Percentiles rank a stretch among this genome's conserved stretches.
Conservation (phyloP, 2,329 filamentous ascomycete genomes). For the Alternaria gaisen region DNA sequence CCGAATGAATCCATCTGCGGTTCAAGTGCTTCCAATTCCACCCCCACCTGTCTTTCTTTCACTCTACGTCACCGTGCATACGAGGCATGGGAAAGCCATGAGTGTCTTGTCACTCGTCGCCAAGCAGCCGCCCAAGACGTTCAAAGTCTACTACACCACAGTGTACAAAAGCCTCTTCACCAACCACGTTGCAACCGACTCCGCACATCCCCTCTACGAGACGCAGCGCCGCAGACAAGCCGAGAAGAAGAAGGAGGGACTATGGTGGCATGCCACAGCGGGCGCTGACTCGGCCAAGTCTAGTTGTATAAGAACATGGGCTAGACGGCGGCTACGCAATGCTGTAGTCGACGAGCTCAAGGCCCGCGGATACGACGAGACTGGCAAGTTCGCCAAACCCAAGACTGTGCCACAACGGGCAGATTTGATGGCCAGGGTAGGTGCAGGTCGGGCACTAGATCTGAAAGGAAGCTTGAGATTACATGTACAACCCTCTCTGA, state of each 20-base stretch:
- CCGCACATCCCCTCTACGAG: constrained; percentile 38
- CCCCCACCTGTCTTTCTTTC: background rate
- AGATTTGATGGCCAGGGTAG: constrained; percentile 12
- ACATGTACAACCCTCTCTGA: constrained; percentile 28
- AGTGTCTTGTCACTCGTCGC: constrained; percentile 19
- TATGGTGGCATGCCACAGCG: constrained; percentile 47
- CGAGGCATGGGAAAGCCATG: constrained; percentile 22
- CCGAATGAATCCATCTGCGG: background rate
- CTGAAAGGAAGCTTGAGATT: constrained; percentile 41
- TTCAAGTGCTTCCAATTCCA: background rate
- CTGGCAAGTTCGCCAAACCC: constrained; percentile 31
- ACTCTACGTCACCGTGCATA: constrained; percentile 15
- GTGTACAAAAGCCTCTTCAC: constrained; percentile 35
- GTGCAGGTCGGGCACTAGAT: constrained; percentile 13
- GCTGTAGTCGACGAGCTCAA: constrained; percentile 44
- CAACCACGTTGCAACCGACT: constrained; percentile 33
- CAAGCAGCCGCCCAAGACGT: constrained; percentile 23
- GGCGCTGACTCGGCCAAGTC: constrained; percentile 38
- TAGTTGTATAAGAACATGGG: constrained; percentile 45
- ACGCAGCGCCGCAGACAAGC: constrained; percentile 28
- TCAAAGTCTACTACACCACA: constrained; percentile 35
- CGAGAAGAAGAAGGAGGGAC: constrained; percentile 33
- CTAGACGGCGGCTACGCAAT: constrained; percentile 39
- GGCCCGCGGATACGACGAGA: constrained; percentile 38
- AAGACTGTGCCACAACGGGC: constrained; percentile 1